Conservation (phyloP, 2,329 filamentous ascomycete species). For the Trichophyton rubrum region DNA sequence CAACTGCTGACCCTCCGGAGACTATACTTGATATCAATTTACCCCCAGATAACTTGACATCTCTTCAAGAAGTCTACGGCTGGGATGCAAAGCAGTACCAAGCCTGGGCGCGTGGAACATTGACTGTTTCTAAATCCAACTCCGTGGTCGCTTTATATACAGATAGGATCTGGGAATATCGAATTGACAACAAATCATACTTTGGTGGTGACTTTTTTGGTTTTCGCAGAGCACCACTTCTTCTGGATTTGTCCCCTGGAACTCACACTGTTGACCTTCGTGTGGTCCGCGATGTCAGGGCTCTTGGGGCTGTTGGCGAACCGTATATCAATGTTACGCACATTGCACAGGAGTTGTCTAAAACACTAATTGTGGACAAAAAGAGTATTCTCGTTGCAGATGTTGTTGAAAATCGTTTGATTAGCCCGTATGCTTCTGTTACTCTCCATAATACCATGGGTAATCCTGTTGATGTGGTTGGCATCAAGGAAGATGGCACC, state of each 20-base stretch:
- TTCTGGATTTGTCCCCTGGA: slow-evolving; percentile 40
- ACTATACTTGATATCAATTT: slow-evolving; percentile 36
- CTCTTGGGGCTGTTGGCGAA: slow-evolving; percentile 40
- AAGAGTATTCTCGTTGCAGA: slow-evolving; percentile 38
- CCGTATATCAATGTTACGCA: slow-evolving; percentile 36
- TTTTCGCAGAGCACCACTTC: slow-evolving; percentile 38
- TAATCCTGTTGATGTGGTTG: slow-evolving; percentile 14
- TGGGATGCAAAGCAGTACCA: slow-evolving; percentile 49
- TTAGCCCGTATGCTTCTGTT: slow-evolving; percentile 38
- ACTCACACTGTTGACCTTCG: slow-evolving; percentile 41
- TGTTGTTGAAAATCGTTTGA: slow-evolving; percentile 37
- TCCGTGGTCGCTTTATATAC: slow-evolving; percentile 33
- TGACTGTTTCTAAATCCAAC: slow-evolving; percentile 27
- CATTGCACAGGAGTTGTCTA: slow-evolving; percentile 20
- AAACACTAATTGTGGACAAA: slow-evolving; percentile 21
- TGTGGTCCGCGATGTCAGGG: slow-evolving; percentile 44
- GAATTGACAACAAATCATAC: slow-evolving; percentile 39
- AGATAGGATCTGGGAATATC: slow-evolving; percentile 41
- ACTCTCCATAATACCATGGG: slow-evolving; percentile 36
- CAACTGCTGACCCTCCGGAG: slow-evolving; percentile 20
- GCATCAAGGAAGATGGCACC: slow-evolving; percentile 10
- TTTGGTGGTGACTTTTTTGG: slow-evolving; percentile 48
- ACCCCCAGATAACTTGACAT: slow-evolving; percentile 41
- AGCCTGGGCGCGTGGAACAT: slow-evolving; percentile 42
- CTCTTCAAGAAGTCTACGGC: slow-evolving; percentile 43